These are phyloP conservation scores for Keqinozyma sinolaborantium DNA, from an alignment of 1,139 yeast species.

Conservation along the genomic window DNA sequence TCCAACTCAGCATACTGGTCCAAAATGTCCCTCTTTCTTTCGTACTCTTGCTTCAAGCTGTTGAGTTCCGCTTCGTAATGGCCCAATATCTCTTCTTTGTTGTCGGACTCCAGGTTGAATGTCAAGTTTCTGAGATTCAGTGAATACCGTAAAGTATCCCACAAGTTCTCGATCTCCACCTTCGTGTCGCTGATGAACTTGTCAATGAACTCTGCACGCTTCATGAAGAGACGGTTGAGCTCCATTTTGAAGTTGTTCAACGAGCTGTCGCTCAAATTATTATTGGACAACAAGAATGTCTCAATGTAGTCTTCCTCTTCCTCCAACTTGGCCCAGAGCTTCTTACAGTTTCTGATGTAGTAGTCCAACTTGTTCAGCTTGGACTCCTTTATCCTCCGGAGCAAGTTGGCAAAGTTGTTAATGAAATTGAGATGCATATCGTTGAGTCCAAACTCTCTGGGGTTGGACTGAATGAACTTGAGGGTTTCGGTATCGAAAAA, in stretches of 20 bases:
- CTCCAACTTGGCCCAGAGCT: slow-evolving; percentile 50
- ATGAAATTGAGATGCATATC: slow-evolving; percentile 32
- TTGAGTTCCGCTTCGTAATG: slow-evolving; percentile 64
- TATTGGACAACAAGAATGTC: slow-evolving; percentile 33
- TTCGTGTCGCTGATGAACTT: slow-evolving; percentile 65
- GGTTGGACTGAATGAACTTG: slow-evolving; percentile 31
- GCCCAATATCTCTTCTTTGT: slow-evolving; percentile 51
- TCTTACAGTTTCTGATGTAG: slow-evolving; percentile 33
- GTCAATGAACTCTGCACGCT: slow-evolving; percentile 63
- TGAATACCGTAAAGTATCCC: slow-evolving; percentile 62
- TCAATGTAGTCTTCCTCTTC: slow-evolving; percentile 31
- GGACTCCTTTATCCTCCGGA: slow-evolving; percentile 25
- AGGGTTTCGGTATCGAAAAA: slow-evolving; percentile 37
- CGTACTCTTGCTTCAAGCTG: slow-evolving; percentile 46
- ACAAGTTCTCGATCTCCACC: slow-evolving; percentile 51
- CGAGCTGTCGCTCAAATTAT: slow-evolving; percentile 34
- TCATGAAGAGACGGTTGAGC: slow-evolving; percentile 51
- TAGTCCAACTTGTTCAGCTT: slow-evolving; percentile 33
- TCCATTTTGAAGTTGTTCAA: slow-evolving; percentile 48
- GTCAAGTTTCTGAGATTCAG: slow-evolving; percentile 41
- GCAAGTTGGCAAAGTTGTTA: slow-evolving; percentile 21
- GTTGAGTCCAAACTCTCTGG: slow-evolving; percentile 39
- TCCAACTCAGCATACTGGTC: slow-evolving; percentile 51
- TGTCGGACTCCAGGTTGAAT: slow-evolving; percentile 31
- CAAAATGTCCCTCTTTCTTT: slow-evolving; percentile 54